Base-by-base conservation (phyloP, 176 grass and related monocot genomes). In the Thinopyrum elongatum region DNA sequence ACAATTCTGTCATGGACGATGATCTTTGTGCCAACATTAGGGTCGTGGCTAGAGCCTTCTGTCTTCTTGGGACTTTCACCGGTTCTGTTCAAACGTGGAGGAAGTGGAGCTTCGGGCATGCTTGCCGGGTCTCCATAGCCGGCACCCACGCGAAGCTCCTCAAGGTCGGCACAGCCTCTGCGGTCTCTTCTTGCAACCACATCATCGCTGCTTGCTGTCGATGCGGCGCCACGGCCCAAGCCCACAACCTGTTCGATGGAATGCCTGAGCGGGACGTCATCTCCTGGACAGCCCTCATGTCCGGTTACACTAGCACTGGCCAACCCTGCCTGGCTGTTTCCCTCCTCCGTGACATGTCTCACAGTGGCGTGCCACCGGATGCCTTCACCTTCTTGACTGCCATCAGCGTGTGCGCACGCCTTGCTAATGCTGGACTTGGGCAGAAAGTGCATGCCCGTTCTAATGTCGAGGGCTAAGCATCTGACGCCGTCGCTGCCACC, bases 251-350 rank as follows among this genome's bases (percentile, higher is more conserved):
- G 91, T 90, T 96, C 33, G 91, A 91, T 23, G 87, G 87, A 84
- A 93, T 96, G 85, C 81, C 0, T 16, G 27, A 69, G 4, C 75
- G 31, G 17, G 87, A 96, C 28, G 87, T 93, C 3, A 3, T 96
- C 8, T 88, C 94, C 69, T 96, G 94, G 89, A 96, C 91, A 13
- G 89, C 91, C 34, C 87, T 96, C 49, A 91, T 96, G 83, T 85
- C 94, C 6, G 94, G 94, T 64, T 93, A 91, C 30, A 62, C 86
- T 26, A 74, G 76, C 10, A 65, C 76, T 11, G 87, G 79, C 14
- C 46, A 28, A 34, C 77, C 88, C 78, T 6, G 33, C 9, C 74
- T 36, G 11, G 84, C 88, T 23, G 3, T 93, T 3, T 34, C 60
- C 8, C 82, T 93, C 51, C 88, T 96, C 64, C 69, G 21, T 44